These are phyloP conservation scores for Mycocentrospora acerina DNA, from an alignment of 2,329 filamentous ascomycete species.

Conservation along the genomic window DNA sequence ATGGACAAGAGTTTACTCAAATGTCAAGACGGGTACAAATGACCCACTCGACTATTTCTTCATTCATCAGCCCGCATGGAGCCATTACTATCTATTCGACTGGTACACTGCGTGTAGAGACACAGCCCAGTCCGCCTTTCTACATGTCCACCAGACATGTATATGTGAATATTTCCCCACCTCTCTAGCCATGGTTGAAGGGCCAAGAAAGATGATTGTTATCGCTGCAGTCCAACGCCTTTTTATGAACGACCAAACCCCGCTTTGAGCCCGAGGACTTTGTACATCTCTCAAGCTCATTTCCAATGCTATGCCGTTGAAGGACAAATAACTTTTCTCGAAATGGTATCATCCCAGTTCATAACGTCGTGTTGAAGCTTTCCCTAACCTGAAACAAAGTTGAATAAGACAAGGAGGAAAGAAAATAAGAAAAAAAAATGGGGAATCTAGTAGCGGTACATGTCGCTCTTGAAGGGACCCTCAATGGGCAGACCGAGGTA, in stretches of 20 bases:
- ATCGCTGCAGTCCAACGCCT: constrained; percentile 42
- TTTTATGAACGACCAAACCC: constrained; percentile 35
- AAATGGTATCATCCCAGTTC: constrained; percentile 58
- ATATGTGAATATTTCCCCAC: too few species aligned
- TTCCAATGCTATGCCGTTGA: constrained; percentile 60
- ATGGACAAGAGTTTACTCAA: too few species aligned
- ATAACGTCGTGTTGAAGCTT: constrained; percentile 60
- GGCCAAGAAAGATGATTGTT: constrained; percentile 40
- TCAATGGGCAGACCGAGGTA: constrained; percentile 85
- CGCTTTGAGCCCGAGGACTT: constrained; percentile 29
- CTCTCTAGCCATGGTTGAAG: constrained; percentile 42
- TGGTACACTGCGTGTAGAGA: constrained; percentile 18
- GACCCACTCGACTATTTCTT: constrained; percentile 12
- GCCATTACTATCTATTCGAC: constrained; percentile 28
- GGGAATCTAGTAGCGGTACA: constrained; percentile 60
- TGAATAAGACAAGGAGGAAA: too few species aligned
- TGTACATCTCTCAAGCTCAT: too few species aligned
- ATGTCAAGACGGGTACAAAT: constrained; percentile 12
- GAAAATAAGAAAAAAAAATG: constrained; percentile 25
- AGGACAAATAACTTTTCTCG: constrained; percentile 57
- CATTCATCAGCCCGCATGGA: constrained; percentile 19
- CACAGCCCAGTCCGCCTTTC: too few species aligned
- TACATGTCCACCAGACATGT: too few species aligned
- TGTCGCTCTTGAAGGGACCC: constrained; percentile 95
- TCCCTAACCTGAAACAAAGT: constrained; percentile 20